These are phyloP conservation scores for Posidonia oceanica DNA, from an alignment of 116 monocot species.

Conservation along the genomic window DNA sequence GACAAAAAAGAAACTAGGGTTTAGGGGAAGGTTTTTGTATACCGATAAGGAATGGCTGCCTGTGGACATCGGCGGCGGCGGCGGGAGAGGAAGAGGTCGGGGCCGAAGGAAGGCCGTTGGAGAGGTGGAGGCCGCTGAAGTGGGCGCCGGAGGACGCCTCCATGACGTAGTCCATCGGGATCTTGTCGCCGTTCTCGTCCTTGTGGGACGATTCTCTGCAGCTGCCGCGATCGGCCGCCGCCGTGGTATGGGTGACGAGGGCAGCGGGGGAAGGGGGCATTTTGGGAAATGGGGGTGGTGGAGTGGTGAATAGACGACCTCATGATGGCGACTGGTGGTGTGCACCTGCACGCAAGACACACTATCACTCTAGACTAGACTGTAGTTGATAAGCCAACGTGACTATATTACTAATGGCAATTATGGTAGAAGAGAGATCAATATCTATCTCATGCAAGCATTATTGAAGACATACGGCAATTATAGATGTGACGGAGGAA, in stretches of 20 bases:
- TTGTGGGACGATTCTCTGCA: neutral
- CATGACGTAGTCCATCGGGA: constrained; percentile 18
- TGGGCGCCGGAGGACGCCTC: constrained; percentile 26
- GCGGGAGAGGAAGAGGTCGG: neutral
- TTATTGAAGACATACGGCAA: too few relatives aligned
- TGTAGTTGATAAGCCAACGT: too few relatives aligned
- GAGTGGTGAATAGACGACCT: too few relatives aligned
- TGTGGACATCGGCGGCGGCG: constrained; percentile 1
- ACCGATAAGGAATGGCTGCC: constrained; percentile 33
- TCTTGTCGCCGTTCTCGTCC: neutral
- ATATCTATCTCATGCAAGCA: too few relatives aligned
- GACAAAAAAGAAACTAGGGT: neutral
- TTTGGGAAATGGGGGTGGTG: neutral
- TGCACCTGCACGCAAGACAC: too few relatives aligned
- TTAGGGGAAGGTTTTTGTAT: neutral
- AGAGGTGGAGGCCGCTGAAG: constrained; percentile 48
- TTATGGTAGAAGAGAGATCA: too few relatives aligned
- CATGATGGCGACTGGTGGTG: too few relatives aligned
- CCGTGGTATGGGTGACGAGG: neutral
- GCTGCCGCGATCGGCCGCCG: neutral
- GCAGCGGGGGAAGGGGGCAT: neutral
- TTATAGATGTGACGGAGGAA: too few relatives aligned
- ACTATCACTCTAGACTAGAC: too few relatives aligned
- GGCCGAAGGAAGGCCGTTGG: neutral
- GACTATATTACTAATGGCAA: too few relatives aligned